phyloP scores from a whole-genome alignment of 2,329 filamentous ascomycete genomes.

The Aspergillus texensis region DNA sequence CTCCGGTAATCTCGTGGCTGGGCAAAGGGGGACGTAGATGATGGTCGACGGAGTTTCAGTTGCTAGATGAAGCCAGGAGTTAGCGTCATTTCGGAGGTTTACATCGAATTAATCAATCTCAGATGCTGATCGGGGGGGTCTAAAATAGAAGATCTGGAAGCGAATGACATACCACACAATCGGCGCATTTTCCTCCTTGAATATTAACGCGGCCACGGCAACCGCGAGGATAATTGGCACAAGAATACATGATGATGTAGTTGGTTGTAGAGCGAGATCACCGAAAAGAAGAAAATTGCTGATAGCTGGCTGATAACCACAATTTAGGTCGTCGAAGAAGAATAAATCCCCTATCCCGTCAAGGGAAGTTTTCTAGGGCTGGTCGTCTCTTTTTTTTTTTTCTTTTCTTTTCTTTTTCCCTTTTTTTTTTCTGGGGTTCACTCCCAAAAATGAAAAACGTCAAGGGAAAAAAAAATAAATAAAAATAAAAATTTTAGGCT shows the following conservation, averaged over 20 bases:
- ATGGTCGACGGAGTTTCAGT: constrained; percentile 42
- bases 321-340: constrained; percentile 11
- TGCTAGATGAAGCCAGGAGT: constrained; percentile 23
- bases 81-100: constrained; percentile 20
- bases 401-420: neutral
- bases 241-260: constrained; percentile 47
- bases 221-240: constrained; percentile 51
- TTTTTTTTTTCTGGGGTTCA: neutral
- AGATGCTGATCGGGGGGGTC: neutral
- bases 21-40: constrained; percentile 43
- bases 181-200: constrained; percentile 46
- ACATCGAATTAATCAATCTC: neutral
- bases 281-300: neutral
- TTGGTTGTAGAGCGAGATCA: neutral
- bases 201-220: constrained; percentile 51
- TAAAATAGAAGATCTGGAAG: neutral
- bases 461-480: constrained; percentile 24
- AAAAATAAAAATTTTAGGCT: constrained; percentile 18
- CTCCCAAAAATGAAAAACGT: constrained; percentile 16
- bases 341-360: constrained; percentile 19
- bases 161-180: constrained; percentile 46
- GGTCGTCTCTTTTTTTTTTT: neutral
- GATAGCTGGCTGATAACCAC: constrained; percentile 7
- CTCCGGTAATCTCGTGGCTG: constrained; percentile 43
- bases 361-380: constrained; percentile 23